These are phyloP conservation scores for Termitomyces sp. DNA, from an alignment of 768 basidiomycete species.

Conservation along the genomic window DNA sequence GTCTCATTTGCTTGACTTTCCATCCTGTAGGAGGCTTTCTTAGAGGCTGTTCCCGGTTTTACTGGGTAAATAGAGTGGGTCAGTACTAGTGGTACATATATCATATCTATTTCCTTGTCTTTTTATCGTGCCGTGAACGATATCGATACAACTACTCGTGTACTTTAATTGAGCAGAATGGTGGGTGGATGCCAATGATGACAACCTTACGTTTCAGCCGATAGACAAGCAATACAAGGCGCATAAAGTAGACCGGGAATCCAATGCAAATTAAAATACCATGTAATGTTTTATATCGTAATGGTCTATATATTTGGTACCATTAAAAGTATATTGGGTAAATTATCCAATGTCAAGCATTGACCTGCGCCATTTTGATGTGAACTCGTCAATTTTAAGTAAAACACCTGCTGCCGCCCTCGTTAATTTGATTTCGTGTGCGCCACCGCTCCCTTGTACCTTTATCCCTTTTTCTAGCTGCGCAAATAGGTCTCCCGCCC, in stretches of 20 bases:
- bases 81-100: no score
- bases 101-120: no score
- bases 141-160: no score
- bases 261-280: no score
- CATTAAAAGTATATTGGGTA: not conserved
- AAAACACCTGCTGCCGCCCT: slow-evolving; percentile 77
- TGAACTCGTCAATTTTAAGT: slow-evolving; percentile 71
- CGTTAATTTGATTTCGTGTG: slow-evolving; percentile 53
- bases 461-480: slow-evolving; percentile 59
- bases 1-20: no score
- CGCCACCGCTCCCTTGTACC: slow-evolving; percentile 60
- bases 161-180: not conserved
- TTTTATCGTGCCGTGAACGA: no score
- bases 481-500: slow-evolving; percentile 68
- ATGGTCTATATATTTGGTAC: no score
- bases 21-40: no score
- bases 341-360: slow-evolving; percentile 40
- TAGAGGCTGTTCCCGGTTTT: no score
- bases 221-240: not conserved
- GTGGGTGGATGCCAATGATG: not conserved
- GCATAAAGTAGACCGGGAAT: no score
- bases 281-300: no score
- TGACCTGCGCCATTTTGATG: slow-evolving; percentile 60
- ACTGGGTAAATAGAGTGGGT: no score
- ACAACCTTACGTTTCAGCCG: not conserved